These are phyloP conservation scores for Xylaria sp. DNA, from an alignment of 2,329 filamentous ascomycete genomes.

Conservation along the genomic window DNA sequence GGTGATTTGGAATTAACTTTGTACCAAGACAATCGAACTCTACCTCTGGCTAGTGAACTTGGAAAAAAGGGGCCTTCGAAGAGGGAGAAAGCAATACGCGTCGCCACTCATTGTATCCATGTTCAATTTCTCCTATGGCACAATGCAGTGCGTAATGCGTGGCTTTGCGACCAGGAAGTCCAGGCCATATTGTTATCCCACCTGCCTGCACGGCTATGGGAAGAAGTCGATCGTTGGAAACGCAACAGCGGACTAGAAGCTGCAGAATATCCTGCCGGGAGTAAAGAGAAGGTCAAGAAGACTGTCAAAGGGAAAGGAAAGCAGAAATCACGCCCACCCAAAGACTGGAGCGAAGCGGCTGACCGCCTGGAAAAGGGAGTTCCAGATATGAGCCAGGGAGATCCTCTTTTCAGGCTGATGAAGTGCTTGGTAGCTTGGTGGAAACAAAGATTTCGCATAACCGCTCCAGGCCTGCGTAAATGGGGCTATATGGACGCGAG, in stretches of 20 bases:
- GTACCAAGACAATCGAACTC: slow-evolving; percentile 66
- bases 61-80: slow-evolving; percentile 89
- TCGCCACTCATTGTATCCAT: slow-evolving; percentile 86
- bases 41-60: slow-evolving; percentile 69
- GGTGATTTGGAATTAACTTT: slow-evolving; percentile 82
- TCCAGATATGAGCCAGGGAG: slow-evolving; percentile 82
- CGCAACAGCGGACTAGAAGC: slow-evolving; percentile 71
- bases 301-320: slow-evolving; percentile 51
- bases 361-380: slow-evolving; percentile 74
- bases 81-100: slow-evolving; percentile 80
- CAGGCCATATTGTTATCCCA: slow-evolving; percentile 82
- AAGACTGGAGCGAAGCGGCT: slow-evolving; percentile 80
- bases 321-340: slow-evolving; percentile 50
- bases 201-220: slow-evolving; percentile 73
- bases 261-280: slow-evolving; percentile 52
- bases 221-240: slow-evolving; percentile 79
- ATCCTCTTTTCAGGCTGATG: slow-evolving; percentile 82
- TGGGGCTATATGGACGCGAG: slow-evolving; percentile 86
- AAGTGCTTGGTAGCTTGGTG: slow-evolving; percentile 85
- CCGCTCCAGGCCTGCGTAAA: slow-evolving; percentile 85
- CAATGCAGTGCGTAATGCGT: slow-evolving; percentile 85
- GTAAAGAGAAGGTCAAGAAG: slow-evolving; percentile 52
- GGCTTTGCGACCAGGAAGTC: slow-evolving; percentile 80
- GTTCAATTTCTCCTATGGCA: slow-evolving; percentile 90
- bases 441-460: slow-evolving; percentile 84